Percentiles rank a stretch among this genome's conserved stretches.
These are phyloP conservation scores for Polytrichum formosum DNA, from an alignment of 225 moss, liverwort and hornwort species.

Conservation along the genomic window DNA sequence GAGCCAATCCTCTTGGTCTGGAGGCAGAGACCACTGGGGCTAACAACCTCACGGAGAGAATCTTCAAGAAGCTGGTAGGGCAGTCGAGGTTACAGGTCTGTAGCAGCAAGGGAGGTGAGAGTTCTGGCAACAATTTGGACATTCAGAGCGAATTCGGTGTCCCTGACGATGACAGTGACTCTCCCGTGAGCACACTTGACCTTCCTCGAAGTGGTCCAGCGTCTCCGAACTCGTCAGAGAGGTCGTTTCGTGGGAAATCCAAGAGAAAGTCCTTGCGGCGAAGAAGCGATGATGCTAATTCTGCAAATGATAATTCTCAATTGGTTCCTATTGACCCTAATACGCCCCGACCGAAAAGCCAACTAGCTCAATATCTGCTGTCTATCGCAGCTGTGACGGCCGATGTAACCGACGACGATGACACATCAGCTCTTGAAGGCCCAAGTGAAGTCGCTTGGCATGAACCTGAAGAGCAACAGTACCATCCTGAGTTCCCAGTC, in stretches of 20 bases:
- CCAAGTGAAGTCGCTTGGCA: constrained; percentile 61
- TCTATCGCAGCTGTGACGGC: constrained; percentile 22
- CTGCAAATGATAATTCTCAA: constrained; percentile 6
- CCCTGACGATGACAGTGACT: constrained; percentile 29
- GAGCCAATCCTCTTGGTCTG: constrained; percentile 15
- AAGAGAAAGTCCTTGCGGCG: constrained; percentile 40
- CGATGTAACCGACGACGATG: constrained; percentile 33
- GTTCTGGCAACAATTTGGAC: constrained; percentile 10
- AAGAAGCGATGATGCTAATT: constrained; percentile 41
- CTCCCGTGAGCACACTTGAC: constrained; percentile 52
- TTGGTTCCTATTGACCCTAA: constrained; percentile 7
- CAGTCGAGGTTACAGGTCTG: constrained; percentile 40
- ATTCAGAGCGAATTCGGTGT: constrained; percentile 16
- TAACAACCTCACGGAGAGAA: constrained; percentile 33
- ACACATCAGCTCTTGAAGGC: constrained; percentile 31
- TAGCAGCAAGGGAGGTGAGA: neutral
- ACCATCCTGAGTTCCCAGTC: constrained; percentile 26
- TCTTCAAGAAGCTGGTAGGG: constrained; percentile 37
- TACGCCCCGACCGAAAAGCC: constrained; percentile 21
- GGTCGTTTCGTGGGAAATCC: constrained; percentile 26
- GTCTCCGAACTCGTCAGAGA: constrained; percentile 44
- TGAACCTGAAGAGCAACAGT: constrained; percentile 32
- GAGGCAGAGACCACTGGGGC: constrained; percentile 15
- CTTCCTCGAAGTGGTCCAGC: constrained; percentile 20
- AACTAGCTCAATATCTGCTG: constrained; percentile 36